These are phyloP conservation scores for Sarocladium brachiariae DNA, from an alignment of 2,329 filamentous ascomycete genomes.

Conservation along the genomic window DNA sequence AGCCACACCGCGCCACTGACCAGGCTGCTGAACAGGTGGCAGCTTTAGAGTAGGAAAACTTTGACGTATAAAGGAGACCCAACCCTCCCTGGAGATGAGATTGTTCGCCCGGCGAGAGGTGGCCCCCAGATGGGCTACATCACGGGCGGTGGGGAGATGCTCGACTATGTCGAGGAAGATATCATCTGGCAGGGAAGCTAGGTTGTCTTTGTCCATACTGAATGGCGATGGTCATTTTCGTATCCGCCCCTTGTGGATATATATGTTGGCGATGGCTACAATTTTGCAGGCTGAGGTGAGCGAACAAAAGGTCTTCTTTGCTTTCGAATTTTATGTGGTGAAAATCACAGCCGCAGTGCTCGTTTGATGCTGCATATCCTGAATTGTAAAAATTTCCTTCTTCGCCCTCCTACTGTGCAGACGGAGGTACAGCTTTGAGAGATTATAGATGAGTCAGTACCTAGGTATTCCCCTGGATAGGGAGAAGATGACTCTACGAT, in stretches of 20 bases:
- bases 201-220: conserved; percentile 22
- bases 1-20: conserved; percentile 32
- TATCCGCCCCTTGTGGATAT: neutral
- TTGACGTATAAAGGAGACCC: conserved; percentile 41
- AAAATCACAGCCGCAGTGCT: neutral
- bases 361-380: neutral
- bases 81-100: conserved; percentile 36
- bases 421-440: too few species aligned
- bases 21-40: conserved; percentile 17
- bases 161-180: conserved; percentile 41
- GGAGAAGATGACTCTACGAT: neutral
- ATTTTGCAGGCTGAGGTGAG: neutral
- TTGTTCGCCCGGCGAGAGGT: conserved; percentile 32
- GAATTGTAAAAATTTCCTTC: too few species aligned
- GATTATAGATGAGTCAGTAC: neutral
- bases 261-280: neutral
- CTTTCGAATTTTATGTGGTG: too few species aligned
- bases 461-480: too few species aligned
- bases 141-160: conserved; percentile 40
- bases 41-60: conserved; percentile 36
- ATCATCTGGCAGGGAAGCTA: conserved; percentile 42
- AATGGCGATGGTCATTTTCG: neutral
- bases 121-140: conserved; percentile 34
- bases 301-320: too few species aligned
- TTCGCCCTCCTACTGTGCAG: too few species aligned